Base-by-base conservation (phyloP, 257 asterid species). In the Scutellaria baicalensis region DNA sequence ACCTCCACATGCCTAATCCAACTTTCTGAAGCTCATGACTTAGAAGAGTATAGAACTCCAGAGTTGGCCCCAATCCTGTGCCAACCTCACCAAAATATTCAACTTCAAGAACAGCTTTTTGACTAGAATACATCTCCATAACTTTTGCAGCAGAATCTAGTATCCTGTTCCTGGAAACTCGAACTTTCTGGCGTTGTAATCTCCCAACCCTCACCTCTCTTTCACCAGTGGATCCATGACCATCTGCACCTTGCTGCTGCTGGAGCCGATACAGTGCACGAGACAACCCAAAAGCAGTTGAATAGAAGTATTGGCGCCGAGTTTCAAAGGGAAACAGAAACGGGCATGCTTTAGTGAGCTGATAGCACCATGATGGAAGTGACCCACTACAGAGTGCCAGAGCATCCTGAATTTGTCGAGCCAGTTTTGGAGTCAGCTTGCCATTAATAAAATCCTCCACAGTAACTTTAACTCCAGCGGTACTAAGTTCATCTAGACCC, bases 71-170 rank as follows among this genome's bases (percentile, higher is more conserved):
- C 84, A 95, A 81, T 13, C 99, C 99, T 36, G 98, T 89, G 62
- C 99, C 99, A 75, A 95, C 99, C 83, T 95, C 99, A 54, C 98
- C 99, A 79, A 95, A 95, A 86, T 95, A 95, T 77, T 95, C 99
- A 57, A 92, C 98, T 83, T 92, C 98, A 9, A 95, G 97, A 72
- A 94, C 97, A 78, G 99, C 97, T 78, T 91, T 94, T 78, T 94
- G 97, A 81, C 97, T 89, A 55, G 95, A 89, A 79, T 92, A 94
- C 99, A 94, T 86, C 76, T 94, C 98, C 99, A 94, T 94, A 57
- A 94, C 99, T 75, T 94, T 91, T 20, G 92, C 86, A 73, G 99
- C 99, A 67, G 99, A 94, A 72, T 94, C 99, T 67, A 94, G 78
- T 72, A 94, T 91, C 42, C 96, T 83, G 65, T 85, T 94, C 69